Base-by-base conservation (phyloP, 768 basidiomycete species). In the Pholiota molesta region DNA sequence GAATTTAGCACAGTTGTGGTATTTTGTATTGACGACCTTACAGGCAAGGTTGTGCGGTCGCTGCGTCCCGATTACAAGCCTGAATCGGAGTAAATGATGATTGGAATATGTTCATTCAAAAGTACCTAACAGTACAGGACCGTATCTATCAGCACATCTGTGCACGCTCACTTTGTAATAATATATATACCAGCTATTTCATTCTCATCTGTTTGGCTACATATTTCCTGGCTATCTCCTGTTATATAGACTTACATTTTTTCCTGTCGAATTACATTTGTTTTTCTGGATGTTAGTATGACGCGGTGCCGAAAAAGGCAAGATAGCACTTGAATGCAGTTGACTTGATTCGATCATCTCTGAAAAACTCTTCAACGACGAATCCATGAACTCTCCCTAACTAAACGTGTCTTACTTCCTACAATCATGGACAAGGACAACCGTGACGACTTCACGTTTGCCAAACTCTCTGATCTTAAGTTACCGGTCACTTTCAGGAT, bases 361-460 rank as follows among this genome's bases (percentile, higher is more conserved):
- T 59, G 62, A 55, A 40, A 10, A 52, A 11, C 37, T 49, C 28
- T 58, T 39, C 49, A 23, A 19, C 28, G 33, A 49, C 39, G 44
- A 53, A 33, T 23, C 6, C 47, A 26, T 49, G 47, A 49, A 49
- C 47, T 21, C 14, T 26, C 14, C 11, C n/a, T 49, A 26, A 21
- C 23, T 26, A 8, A 49, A 63, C 52, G 51, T 10, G 19, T 23
- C 10, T 31, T n/a, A n/a, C 23, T 44, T 44, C 19, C 21, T 45
- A 14, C 14, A 26, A 61, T 54, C 45, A 83, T 84, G 83, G 83
- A 84, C 69, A 83, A 83, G 64, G 83, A 83, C 69, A 78, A 86
- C 69, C 81, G 90, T 37, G 92, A 95, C 68, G 95, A 97, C 73
- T 94, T 95, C 69, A 95, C 94, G 2, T 97, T 97, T 71, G 95